Base-by-base conservation (phyloP, 352 stramenopile genomes). In the Globisporangium viniferum region DNA sequence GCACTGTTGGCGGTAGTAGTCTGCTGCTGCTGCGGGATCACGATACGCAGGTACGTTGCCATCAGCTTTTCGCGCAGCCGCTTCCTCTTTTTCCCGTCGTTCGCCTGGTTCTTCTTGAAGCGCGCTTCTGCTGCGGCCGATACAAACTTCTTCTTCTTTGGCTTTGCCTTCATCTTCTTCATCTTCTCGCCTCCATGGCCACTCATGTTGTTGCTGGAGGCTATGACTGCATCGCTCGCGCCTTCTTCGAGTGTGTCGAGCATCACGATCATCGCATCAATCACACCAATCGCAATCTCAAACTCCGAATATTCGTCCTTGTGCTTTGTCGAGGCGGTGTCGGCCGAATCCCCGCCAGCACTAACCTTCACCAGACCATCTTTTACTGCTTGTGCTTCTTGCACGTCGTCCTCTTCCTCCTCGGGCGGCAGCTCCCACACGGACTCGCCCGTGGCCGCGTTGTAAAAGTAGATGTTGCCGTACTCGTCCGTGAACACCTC, bases 381-480 rank as follows among this genome's bases (percentile, higher is more conserved):
- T 48, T n/a, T n/a, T 48, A n/a, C 15, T 18, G 15, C 15, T 15
- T 49, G 41, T 5, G 20, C 41, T 15, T 44, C 33, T 39, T 39
- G 33, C 8, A 39, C 55, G 49, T 78, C 70, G 20, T 69, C 39
- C 3, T 74, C 66, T 18, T 64, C 68, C 12, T 67, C 71, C 44
- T 89, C 80, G 1, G 69, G 59, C 0, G 87, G 87, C 36, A 90
- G 65, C 70, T 89, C 80, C 87, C 87, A 94, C 54, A 83, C 69
- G 1, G 87, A 88, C 66, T 92, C 82, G 14, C 82, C 85, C 2
- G 85, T 88, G 57, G 79, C 3, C 9, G 62, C 78, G 73, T 91
- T 92, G 71, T 82, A 91, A 59, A 92, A 93, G 80, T 92, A 94
- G 55, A 90, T 66, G 67, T 86, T 90, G 39, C 82, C 84, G 66